A percentile compares a stretch with the other conserved stretches of the same genome.
Evolutionary conservation across 2,329 filamentous ascomycete species (phyloP).

Genomic region (Amauroascus verrucosus): DNA sequence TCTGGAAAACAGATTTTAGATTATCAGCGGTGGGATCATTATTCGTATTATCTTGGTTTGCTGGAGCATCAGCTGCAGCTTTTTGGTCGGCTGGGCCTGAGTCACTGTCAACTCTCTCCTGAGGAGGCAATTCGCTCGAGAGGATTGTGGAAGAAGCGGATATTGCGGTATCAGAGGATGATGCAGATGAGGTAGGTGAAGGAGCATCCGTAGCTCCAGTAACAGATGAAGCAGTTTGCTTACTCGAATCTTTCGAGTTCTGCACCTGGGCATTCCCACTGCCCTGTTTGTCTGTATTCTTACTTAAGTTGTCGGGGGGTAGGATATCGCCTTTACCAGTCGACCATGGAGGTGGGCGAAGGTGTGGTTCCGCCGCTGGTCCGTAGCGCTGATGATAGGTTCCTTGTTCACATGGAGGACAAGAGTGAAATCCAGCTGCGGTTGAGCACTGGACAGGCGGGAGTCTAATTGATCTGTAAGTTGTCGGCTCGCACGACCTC

Average conservation of each 20-base stretch:
- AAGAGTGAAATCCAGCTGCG: conserved; percentile 30
- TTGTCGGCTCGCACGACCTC: conserved; percentile 39
- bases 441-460: conserved; percentile 18
- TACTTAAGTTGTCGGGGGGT: neutral
- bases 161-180: neutral
- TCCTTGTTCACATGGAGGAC: conserved; percentile 26
- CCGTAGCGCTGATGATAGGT: conserved; percentile 39
- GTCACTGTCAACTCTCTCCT: conserved; percentile 3
- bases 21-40: conserved; percentile 7
- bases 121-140: conserved; percentile 11
- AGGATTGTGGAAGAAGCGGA: conserved; percentile 8
- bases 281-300: conserved; percentile 4
- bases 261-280: conserved; percentile 19
- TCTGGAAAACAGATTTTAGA: conserved; percentile 16
- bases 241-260: conserved; percentile 20
- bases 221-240: conserved; percentile 5
- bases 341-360: conserved; percentile 27
- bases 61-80: conserved; percentile 1
- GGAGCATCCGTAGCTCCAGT: neutral
- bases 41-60: neutral
- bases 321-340: conserved; percentile 8
- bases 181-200: neutral
- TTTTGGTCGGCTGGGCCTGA: neutral
- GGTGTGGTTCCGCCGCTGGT: conserved; percentile 34
- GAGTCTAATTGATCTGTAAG: conserved; percentile 36